Conservation (phyloP, 2,329 filamentous ascomycete genomes). For the Aspergillus felis region DNA sequence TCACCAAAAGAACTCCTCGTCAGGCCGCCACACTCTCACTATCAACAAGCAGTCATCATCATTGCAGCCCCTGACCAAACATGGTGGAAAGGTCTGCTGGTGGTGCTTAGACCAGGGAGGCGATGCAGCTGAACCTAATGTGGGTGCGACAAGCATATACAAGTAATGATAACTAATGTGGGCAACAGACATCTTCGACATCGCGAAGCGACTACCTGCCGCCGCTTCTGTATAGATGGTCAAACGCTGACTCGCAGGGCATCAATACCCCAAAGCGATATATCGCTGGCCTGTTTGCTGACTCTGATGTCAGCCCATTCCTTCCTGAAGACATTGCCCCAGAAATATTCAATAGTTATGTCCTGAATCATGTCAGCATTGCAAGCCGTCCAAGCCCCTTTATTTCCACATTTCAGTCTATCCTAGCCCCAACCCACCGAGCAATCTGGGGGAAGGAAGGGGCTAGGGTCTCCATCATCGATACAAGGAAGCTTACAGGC, state of each 20-base stretch:
- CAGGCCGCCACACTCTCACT: neutral
- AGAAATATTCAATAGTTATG: conserved; percentile 16
- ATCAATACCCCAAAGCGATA: conserved; percentile 23
- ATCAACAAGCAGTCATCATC: neutral
- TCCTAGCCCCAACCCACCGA: conserved; percentile 30
- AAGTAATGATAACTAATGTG: neutral
- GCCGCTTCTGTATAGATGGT: conserved; percentile 32
- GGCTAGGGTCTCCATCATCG: conserved; percentile 28
- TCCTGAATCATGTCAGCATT: conserved; percentile 24
- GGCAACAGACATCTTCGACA: neutral
- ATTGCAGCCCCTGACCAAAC: neutral
- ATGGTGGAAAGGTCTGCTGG: conserved; percentile 18
- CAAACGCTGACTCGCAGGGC: conserved; percentile 27
- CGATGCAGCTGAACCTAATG: neutral
- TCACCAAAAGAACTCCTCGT: neutral
- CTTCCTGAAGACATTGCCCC: conserved; percentile 9
- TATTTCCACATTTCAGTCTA: conserved; percentile 28
- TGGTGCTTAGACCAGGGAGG: conserved; percentile 18
- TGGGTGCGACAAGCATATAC: neutral
- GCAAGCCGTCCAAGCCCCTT: conserved; percentile 24
- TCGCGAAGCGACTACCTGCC: conserved; percentile 14
- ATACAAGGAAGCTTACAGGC: conserved; percentile 20
- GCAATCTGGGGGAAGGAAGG: conserved; percentile 20
- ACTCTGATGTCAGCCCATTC: conserved; percentile 2
- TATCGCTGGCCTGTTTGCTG: conserved; percentile 25